Evolutionary conservation across 1,284 basidiomycete species (phyloP), one percentile per base, ranked within the genome.

Genomic region (Heterobasidion annosum): DNA sequence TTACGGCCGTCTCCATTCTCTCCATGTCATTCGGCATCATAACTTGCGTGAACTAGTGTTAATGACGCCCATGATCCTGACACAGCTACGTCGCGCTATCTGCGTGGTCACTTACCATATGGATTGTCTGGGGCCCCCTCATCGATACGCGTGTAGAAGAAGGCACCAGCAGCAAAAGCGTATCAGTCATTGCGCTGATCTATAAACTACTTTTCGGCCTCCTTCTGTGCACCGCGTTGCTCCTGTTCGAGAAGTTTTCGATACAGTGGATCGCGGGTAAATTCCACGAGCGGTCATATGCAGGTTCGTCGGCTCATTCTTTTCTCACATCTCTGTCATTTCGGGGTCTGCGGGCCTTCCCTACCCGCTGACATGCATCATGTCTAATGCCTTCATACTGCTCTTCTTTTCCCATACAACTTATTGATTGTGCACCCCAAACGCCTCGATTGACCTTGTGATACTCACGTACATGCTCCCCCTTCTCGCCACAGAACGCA

Each of bases 281-380:
- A 65, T 96, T 95, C 76, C 93, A 96, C 70, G 86, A 91, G 64
- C 79, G 87, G 59, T 91, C 89, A 8, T 96, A 93, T 66, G 88
- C 88, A 54, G 84, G 84, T 83, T 49, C 34, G 74, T 66, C 4
- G 6, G 25, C 25, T 25, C 25, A 25, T 51, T 43, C 48, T 25
- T 18, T 51, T 34, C 40, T n/a, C 44, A 46, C 54, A 48, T 19
- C 18, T n/a, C 32, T 15, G 25, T 25, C 25, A 25, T 25, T 25
- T 25, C 25, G 25, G 25, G 25, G 25, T 25, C 25, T 25, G 25
- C 25, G 25, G 25, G 25, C 3, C 5, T 25, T 25, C 25, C 25
- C 25, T 25, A 25, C 25, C 3, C 25, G 25, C 3, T 25, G 4
- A 25, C 25, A 25, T 25, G 25, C 25, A 25, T 25, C 19, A 19